These are phyloP conservation scores for Porodaedalea pini DNA, from an alignment of 1,284 basidiomycete species.

Conservation along the genomic window DNA sequence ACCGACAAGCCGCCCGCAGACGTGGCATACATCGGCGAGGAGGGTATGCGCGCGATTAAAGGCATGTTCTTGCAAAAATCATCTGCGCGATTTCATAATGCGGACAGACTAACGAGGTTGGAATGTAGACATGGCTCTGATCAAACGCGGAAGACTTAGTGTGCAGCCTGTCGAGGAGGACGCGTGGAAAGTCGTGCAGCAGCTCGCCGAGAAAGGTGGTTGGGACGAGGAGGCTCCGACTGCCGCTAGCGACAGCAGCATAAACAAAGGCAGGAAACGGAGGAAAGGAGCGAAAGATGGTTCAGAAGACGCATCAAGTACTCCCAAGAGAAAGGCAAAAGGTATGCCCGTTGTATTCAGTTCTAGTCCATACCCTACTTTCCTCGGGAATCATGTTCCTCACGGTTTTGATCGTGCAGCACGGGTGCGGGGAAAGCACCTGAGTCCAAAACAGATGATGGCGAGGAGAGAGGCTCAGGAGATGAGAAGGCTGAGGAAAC, in stretches of 20 bases:
- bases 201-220: constrained; percentile 71
- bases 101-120: background rate
- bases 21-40: constrained; percentile 59
- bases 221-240: constrained; percentile 43
- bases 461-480: background rate
- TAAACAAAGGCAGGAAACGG: background rate
- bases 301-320: background rate
- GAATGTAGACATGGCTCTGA: constrained; percentile 67
- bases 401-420: too few relatives aligned
- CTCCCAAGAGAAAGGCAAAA: background rate
- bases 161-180: constrained; percentile 74
- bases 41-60: constrained; percentile 60
- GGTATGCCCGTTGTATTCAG: background rate
- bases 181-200: constrained; percentile 68
- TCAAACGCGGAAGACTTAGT: constrained; percentile 83
- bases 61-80: constrained; percentile 35
- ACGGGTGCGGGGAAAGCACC: background rate
- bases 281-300: background rate
- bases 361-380: too few relatives aligned
- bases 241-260: background rate
- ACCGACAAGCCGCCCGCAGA: constrained; percentile 42
- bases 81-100: background rate
- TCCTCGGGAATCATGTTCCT: too few relatives aligned
- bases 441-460: background rate
- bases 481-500: background rate